Evolutionary conservation across 2,329 filamentous ascomycete genomes (phyloP).

Genomic region (Ambrosiella cleistominuta): DNA sequence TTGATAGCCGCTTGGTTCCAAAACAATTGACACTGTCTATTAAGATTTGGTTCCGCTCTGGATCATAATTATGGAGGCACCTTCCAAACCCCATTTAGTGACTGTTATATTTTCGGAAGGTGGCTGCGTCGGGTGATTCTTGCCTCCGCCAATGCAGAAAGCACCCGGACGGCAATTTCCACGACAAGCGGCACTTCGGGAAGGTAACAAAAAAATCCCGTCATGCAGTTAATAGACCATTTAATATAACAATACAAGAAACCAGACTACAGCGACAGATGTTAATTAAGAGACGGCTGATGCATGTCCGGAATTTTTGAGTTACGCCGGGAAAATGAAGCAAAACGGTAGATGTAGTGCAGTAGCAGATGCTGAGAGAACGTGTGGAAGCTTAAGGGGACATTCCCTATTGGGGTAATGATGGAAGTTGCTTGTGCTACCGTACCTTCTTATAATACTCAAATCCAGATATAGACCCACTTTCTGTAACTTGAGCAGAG

Average conservation of each 20-base stretch:
- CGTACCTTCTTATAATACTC: background rate
- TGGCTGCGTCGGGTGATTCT: background rate
- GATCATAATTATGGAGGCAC: too few relatives aligned
- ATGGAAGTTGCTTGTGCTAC: background rate
- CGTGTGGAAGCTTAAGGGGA: background rate
- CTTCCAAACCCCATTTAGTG: too few relatives aligned
- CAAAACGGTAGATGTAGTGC: constrained; percentile 10
- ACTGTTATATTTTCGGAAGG: background rate
- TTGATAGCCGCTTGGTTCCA: too few relatives aligned
- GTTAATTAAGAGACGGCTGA: background rate
- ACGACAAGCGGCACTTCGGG: background rate
- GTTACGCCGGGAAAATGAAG: constrained; percentile 12
- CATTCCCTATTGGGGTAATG: constrained; percentile 1
- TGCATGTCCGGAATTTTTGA: background rate
- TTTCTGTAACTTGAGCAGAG: background rate
- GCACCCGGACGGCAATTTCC: background rate
- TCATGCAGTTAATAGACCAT: background rate
- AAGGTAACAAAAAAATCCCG: background rate
- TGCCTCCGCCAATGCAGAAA: background rate
- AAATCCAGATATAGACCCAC: background rate
- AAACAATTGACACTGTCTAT: too few relatives aligned
- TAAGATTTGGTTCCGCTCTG: too few relatives aligned
- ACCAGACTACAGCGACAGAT: background rate
- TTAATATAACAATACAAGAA: background rate
- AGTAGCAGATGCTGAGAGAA: constrained; percentile 2